Conservation (phyloP, 2,329 filamentous ascomycete genomes). For the Penicillium rolfsii region DNA sequence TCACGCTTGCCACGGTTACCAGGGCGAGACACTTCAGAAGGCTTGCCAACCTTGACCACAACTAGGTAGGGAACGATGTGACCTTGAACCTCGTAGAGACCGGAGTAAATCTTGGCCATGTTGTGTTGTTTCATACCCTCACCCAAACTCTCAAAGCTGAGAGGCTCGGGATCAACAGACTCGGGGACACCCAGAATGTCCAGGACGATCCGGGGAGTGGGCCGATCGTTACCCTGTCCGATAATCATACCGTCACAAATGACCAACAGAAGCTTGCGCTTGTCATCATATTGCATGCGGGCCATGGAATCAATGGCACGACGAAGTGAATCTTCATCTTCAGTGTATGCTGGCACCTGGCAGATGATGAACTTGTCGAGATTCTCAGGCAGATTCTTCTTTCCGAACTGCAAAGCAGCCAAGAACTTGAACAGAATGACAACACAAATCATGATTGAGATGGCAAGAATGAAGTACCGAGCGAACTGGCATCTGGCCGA, state of each 20-base stretch:
- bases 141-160: constrained; percentile 95
- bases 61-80: constrained; percentile 98
- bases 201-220: constrained; percentile 95
- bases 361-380: constrained; percentile 98
- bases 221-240: constrained; percentile 91
- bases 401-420: constrained; percentile 90
- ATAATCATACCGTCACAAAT: constrained; percentile 98
- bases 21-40: constrained; percentile 72
- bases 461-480: constrained; percentile 82
- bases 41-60: constrained; percentile 91
- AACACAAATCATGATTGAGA: constrained; percentile 76
- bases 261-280: constrained; percentile 93
- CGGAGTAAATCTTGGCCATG: constrained; percentile 98
- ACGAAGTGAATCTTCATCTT: constrained; percentile 95
- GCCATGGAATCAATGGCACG: constrained; percentile 96
- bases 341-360: constrained; percentile 95
- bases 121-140: constrained; percentile 98
- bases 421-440: constrained; percentile 97
- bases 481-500: constrained; percentile 84
- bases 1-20: constrained; percentile 99
- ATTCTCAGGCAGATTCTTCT: constrained; percentile 90
- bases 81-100: constrained; percentile 94
- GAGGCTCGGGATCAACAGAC: constrained; percentile 87
- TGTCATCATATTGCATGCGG: constrained; percentile 93
- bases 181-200: constrained; percentile 96